Base-by-base conservation (phyloP, 495 filamentous ascomycete species). In the Penicillium daleae region DNA sequence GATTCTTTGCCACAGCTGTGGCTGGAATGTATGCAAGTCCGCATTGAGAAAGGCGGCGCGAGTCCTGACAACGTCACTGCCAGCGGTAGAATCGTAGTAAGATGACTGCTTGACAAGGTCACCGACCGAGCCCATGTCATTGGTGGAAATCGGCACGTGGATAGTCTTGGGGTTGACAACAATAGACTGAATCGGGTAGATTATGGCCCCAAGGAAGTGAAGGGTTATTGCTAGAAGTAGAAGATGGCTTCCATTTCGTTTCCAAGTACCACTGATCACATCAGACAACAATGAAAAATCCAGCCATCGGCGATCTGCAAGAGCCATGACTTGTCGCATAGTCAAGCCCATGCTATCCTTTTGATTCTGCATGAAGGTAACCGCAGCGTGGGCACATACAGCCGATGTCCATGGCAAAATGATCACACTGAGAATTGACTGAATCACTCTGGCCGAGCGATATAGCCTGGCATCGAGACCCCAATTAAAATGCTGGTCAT, bases 131-230 rank as follows among this genome's bases (percentile, higher is more conserved):
- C 24, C n/a, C 39, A 42, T 44, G 1, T 48, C 7, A 15, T 57
- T 56, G 22, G 13, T 19, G 24, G 24, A 29, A 27, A 19, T 39
- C 21, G 64, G 64, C 48, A 57, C 31, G 29, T 62, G 33, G 21
- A 52, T 46, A 8, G 50, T 50, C 40, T 53, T 57, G 17, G 53
- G 15, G 24, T 35, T 54, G 22, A 73, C 48, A 15, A 73, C 49
- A 32, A 71, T 56, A 9, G 67, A 64, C 56, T 71, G 68, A n/a
- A 71, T 61, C 6, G 69, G 68, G 33, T 64, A 71, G 33, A 66
- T 67, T 8, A 73, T 61, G 24, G 54, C 44, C 21, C 62, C 68
- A 9, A 69, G 37, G 37, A 70, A 53, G 44, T 71, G 58, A 15
- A 64, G 44, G 3, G 67, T 54, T n/a, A 71, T 63, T 6, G 65